Base-by-base conservation (phyloP, 208 protist species). In the Crithidia sp. region DNA sequence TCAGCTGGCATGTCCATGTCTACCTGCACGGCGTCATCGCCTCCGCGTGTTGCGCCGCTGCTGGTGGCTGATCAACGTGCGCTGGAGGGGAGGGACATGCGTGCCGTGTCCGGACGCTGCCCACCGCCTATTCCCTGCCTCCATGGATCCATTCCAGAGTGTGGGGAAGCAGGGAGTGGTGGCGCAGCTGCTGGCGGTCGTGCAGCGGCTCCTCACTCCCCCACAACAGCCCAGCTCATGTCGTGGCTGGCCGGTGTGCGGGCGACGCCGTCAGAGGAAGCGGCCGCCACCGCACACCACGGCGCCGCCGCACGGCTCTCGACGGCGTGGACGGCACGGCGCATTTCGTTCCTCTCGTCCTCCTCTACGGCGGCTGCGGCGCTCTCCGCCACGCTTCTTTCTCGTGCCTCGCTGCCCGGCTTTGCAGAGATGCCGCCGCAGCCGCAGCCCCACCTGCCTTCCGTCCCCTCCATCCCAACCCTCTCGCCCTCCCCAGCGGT, bases 341-440 rank as follows among this genome's bases (percentile, higher is more conserved):
- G 72, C 8, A n/a, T 71, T n/a, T 77, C 72, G 8, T 77, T 77
- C 17, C 50, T 77, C 13, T 77, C 72, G 28, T 28, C 28, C 40
- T 71, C 72, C 37, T 77, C 72, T 14, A n/a, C 65, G 7, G 17
- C 64, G 28, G 43, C 71, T 47, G 16, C 59, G 37, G 49, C 52
- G 37, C 50, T 59, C 6, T 49, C 64, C 14, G 37, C 52, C 50
- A 36, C 40, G 16, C 5, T 57, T 3, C 54, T 59, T 14, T 52
- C 64, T 2, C 50, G n/a, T 7, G 10, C 64, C 3, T n/a, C 52
- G 0, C 40, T 59, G 8, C 5, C 40, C 13, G 19, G 36, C 1
- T 57, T 39, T 28, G 4, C 62, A 1, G 62, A 56, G 17, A 7
- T 44, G 28, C 45, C 7, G 45, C 45, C 45, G 12, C 45, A 7